Conservation (phyloP, 2,329 filamentous ascomycete species). For the Trichoderma asperellum region DNA sequence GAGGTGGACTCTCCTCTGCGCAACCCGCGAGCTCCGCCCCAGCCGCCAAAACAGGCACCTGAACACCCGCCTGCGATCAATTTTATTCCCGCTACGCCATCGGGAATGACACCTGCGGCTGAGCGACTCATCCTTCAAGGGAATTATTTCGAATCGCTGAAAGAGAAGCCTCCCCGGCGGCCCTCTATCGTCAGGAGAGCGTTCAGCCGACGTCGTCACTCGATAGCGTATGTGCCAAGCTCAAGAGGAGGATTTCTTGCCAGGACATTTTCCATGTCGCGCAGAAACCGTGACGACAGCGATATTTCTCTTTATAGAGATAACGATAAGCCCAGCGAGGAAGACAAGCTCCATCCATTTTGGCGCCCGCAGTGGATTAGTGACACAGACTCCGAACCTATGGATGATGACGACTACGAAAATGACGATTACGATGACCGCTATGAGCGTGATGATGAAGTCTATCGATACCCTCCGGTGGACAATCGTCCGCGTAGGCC, state of each 20-base stretch:
- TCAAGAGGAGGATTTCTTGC: slow-evolving; percentile 51
- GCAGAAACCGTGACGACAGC: slow-evolving; percentile 39
- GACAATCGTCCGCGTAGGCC: slow-evolving; percentile 53
- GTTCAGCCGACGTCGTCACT: slow-evolving; percentile 53
- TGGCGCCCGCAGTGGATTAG: slow-evolving; percentile 60
- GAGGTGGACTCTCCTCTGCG: slow-evolving; percentile 65
- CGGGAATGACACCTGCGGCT: slow-evolving; percentile 58
- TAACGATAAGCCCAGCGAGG: slow-evolving; percentile 55
- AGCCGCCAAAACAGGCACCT: slow-evolving; percentile 52
- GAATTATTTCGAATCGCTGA: slow-evolving; percentile 56
- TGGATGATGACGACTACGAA: slow-evolving; percentile 45
- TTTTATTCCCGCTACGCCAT: slow-evolving; percentile 67
- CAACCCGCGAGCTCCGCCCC: slow-evolving; percentile 64
- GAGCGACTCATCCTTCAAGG: slow-evolving; percentile 58
- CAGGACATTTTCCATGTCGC: slow-evolving; percentile 59
- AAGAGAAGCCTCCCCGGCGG: slow-evolving; percentile 50
- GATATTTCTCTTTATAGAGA: slow-evolving; percentile 45
- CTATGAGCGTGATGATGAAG: slow-evolving; percentile 38
- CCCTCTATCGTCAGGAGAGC: slow-evolving; percentile 59
- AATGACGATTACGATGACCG: slow-evolving; percentile 42
- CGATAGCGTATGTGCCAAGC: slow-evolving; percentile 47
- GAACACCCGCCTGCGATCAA: slow-evolving; percentile 50
- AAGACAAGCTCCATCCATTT: slow-evolving; percentile 61
- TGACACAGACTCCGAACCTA: slow-evolving; percentile 40
- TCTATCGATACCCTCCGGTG: slow-evolving; percentile 53